Base-by-base conservation (phyloP, 1,284 basidiomycete genomes). In the Taiwanofungus camphoratus region DNA sequence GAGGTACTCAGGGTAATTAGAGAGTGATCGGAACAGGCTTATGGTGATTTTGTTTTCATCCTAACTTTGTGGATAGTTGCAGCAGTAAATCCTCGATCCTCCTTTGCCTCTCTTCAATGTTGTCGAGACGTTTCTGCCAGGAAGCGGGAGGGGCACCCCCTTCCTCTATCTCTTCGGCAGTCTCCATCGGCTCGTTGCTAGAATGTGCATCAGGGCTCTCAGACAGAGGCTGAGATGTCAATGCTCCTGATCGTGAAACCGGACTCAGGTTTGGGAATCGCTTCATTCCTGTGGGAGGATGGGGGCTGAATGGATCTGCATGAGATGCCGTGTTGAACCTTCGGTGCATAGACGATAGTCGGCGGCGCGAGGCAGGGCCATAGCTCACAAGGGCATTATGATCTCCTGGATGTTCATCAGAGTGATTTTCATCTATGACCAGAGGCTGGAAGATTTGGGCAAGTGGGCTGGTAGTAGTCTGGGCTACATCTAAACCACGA, bases 361-460 rank as follows among this genome's bases (percentile, higher is more conserved):
- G 65, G 30, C 79, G 69, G 21, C 81, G 71, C 26, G 69, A 77
- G 27, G 70, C 73, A 8, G 79, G 76, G 0, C 80, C 80, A 54
- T 80, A 82, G 56, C 76, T 80, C 32, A 81, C 61, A 11, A 48
- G 22, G 21, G 41, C 39, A n/a, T 49, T 46, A 39, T 49, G 50
- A 16, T 50, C 53, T 24, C 42, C 46, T 41, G 40, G 42, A 41
- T 36, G 51, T 16, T 69, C 64, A 44, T 74, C 69, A 2, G 56
- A 50, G 15, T 60, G 61, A 19, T 68, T 63, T 11, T 78, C 75
- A 36, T 79, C 76, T 13, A 80, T 63, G 6, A 80, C 48, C 15
- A 87, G 52, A 3, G 86, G 82, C 45, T 81, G 79, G 57, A 77
- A 89, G 11, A 86, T 68, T 56, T 87, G 83, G 3, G 84, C 82